Base-by-base conservation (phyloP, 1,139 yeast genomes). In the Pichia kudriavzevii region DNA sequence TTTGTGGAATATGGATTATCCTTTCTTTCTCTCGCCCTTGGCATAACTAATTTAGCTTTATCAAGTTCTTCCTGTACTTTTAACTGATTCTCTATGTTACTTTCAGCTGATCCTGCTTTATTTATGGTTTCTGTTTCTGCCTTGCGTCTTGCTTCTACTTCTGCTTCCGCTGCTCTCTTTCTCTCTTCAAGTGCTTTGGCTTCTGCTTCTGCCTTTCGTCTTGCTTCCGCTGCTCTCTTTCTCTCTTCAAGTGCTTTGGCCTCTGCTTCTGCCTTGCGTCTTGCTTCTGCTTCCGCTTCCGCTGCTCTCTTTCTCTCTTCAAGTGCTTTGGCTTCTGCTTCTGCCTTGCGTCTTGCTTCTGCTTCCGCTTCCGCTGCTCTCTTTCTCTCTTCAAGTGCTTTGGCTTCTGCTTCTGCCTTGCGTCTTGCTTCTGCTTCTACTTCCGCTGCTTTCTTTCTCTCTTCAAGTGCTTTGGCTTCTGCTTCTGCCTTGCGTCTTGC, bases 61-160 rank as follows among this genome's bases (percentile, higher is more conserved):
- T n/a, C n/a, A n/a, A n/a, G n/a, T n/a, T n/a, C n/a, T n/a, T n/a
- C n/a, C n/a, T n/a, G n/a, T n/a, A n/a, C n/a, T n/a, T n/a, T n/a
- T n/a, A n/a, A n/a, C n/a, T n/a, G n/a, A n/a, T 31, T 13, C n/a
- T n/a, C n/a, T n/a, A n/a, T n/a, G n/a, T 7, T 26, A 19, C n/a
- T 32, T 22, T 27, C 15, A 17, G 18, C 15, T 21, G n/a, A 21
- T 21, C n/a, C n/a, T 21, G 9, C 23, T 10, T 21, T n/a, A 21
- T n/a, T n/a, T n/a, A n/a, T n/a, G n/a, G n/a, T 30, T 28, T 32
- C 22, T 8, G 20, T 26, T 22, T 24, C 22, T 10, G 23, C 15
- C 20, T 18, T 15, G 18, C 23, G 25, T n/a, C 9, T 23, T 23
- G 13, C 26, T 25, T 25, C 18, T 25, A 5, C 19, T 8, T 7